Evolutionary conservation across 2,329 filamentous ascomycete species (phyloP), one percentile per base, ranked within the genome.

Genomic region (Penicillium occitanis): DNA sequence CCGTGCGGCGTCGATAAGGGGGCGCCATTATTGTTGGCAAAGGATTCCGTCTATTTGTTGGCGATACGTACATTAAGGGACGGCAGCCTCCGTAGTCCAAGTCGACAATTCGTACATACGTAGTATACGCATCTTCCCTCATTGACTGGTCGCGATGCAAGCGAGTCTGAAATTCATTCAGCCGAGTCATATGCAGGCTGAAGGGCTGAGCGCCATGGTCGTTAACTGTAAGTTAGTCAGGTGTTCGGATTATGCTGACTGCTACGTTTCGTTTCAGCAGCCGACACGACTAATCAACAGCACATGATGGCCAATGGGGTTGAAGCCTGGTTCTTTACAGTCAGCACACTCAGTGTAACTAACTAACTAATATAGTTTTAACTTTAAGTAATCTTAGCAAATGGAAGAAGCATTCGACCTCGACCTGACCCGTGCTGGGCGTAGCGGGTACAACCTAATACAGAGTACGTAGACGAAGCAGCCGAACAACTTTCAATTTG

Each of bases 171-270:
- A 51, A 22, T 19, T 55, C 51, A 5, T 10, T 19, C 17, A 55
- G 17, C 51, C 25, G 40, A 51, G 14, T 42, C 14, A 25, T 50
- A 51, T 51, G 44, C 33, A 53, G 48, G 35, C 48, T 63, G 48
- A 55, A 53, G 46, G 46, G 60, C 46, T 53, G 46, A 62, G 30
- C 44, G 46, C 60, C 19, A 50, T 40, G 46, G 33, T 25, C n/a
- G 37, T 51, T 51, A 30, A 51, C 10, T 50, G 48, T 51, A 25
- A 25, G 25, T 25, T 25, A 17, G 25, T 30, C n/a, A 30, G 40
- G n/a, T 14, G n/a, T 30, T 60, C 25, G 11, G 25, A 25, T 30
- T 35, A 51, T 19, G 50, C 46, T 63, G 50, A 53, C 50, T 33
- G 19, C 40, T 63, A 28, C 10, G 48, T 55, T 40, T 53, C 48